These are phyloP conservation scores for Coemansia umbellata DNA, from an alignment of 192 early-diverging fungal species.

Conservation along the genomic window DNA sequence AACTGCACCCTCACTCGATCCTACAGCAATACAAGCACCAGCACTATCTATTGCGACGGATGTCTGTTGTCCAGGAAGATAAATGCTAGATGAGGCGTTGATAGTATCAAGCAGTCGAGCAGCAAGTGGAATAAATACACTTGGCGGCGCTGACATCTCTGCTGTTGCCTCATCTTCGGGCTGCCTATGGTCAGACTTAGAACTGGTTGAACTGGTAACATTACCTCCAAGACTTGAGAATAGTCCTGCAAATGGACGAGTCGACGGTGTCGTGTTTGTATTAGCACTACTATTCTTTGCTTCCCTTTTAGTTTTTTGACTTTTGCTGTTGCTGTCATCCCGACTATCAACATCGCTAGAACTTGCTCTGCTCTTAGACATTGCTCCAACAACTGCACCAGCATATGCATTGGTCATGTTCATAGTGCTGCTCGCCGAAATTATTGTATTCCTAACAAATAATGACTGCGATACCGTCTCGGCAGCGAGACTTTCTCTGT, in stretches of 20 bases:
- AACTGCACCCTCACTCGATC: slow-evolving; percentile 24
- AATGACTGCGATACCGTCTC: slow-evolving; percentile 2
- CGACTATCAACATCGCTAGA: not conserved
- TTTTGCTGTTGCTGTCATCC: not conserved
- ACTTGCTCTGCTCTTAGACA: slow-evolving; percentile 3
- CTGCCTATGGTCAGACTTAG: not conserved
- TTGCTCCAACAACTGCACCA: slow-evolving; percentile 32
- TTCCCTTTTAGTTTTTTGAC: not conserved
- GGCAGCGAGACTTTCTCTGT: not conserved
- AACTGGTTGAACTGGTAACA: not conserved
- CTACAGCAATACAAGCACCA: slow-evolving; percentile 14
- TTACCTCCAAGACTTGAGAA: slow-evolving; percentile 16
- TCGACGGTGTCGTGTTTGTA: not conserved
- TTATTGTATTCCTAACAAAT: not conserved
- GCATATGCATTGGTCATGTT: slow-evolving; percentile 45
- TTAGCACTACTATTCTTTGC: not conserved
- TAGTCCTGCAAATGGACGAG: slow-evolving; percentile 21
- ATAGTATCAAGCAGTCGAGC: slow-evolving; percentile 27
- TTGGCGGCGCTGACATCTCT: slow-evolving; percentile 13
- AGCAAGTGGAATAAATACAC: slow-evolving; percentile 32
- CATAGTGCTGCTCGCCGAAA: slow-evolving; percentile 4
- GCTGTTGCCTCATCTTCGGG: not conserved
- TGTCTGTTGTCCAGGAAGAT: slow-evolving; percentile 26
- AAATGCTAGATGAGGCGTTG: slow-evolving; percentile 13
- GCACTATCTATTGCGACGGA: slow-evolving; percentile 15